Percentiles rank a stretch among this genome's conserved stretches.
phyloP scores from a whole-genome alignment of 2,329 filamentous ascomycete species.

The Alternaria sp. region DNA sequence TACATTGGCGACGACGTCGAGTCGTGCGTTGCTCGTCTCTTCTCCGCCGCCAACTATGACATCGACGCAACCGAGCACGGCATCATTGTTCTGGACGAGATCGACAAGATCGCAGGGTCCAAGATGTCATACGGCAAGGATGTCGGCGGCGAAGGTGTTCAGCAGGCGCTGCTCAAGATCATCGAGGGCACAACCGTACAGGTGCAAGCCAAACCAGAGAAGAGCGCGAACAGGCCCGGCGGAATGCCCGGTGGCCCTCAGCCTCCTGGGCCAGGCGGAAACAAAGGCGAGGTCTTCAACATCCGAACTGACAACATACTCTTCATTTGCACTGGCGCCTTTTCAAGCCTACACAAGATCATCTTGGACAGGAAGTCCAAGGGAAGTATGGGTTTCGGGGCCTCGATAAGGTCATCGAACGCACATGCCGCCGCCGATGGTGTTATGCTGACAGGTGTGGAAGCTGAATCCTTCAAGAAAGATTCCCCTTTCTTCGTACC shows the following conservation, averaged over 20 bases:
- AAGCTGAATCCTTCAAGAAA: slow-evolving; percentile 62
- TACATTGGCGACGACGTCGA: slow-evolving; percentile 99
- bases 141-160: slow-evolving; percentile 93
- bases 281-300: slow-evolving; percentile 68
- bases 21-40: slow-evolving; percentile 85
- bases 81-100: slow-evolving; percentile 94
- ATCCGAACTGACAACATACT: slow-evolving; percentile 95
- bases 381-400: slow-evolving; percentile 88
- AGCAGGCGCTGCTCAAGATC: slow-evolving; percentile 93
- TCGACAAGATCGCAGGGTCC: slow-evolving; percentile 93
- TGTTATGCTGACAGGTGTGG: slow-evolving; percentile 65
- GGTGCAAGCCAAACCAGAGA: slow-evolving; percentile 83
- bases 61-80: slow-evolving; percentile 83
- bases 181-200: slow-evolving; percentile 95
- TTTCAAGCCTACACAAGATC: slow-evolving; percentile 87
- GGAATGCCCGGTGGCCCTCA: slow-evolving; percentile 27
- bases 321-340: slow-evolving; percentile 95
- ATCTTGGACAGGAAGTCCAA: slow-evolving; percentile 87
- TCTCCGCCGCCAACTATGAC: slow-evolving; percentile 90
- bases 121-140: slow-evolving; percentile 90
- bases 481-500: slow-evolving; percentile 63
- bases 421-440: slow-evolving; percentile 60
- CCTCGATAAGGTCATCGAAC: slow-evolving; percentile 69
- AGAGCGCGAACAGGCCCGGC: slow-evolving; percentile 51
- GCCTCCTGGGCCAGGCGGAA: slow-evolving; percentile 27